Percentiles rank a stretch among this genome's conserved stretches.
phyloP scores from a whole-genome alignment of 1,139 yeast genomes.

The Wickerhamomyces sp. region DNA sequence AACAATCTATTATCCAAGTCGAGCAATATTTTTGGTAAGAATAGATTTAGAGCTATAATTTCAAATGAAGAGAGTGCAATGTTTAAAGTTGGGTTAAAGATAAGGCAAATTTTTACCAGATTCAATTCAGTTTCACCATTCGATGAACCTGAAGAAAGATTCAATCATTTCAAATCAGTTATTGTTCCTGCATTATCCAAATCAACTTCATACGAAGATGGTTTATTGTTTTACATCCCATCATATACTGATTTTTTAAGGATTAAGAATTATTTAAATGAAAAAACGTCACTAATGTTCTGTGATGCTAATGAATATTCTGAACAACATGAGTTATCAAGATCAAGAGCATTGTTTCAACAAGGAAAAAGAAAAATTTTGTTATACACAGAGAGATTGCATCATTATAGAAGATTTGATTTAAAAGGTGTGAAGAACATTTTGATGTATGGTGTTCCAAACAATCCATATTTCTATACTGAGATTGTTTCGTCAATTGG shows the following conservation, averaged over 20 bases:
- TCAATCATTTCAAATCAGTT: constrained; percentile 71
- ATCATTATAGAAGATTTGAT: constrained; percentile 82
- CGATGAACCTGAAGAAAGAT: constrained; percentile 74
- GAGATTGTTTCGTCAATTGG: constrained; percentile 58
- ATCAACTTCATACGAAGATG: constrained; percentile 51
- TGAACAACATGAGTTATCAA: constrained; percentile 60
- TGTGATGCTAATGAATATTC: constrained; percentile 82
- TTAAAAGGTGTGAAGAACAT: constrained; percentile 83
- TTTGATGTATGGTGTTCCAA: constrained; percentile 78
- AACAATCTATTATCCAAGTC: constrained; percentile 61
- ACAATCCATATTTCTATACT: constrained; percentile 76
- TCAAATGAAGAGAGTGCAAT: constrained; percentile 35
- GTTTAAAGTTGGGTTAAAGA: constrained; percentile 43
- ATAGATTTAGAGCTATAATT: constrained; percentile 41
- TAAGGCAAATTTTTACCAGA: constrained; percentile 71
- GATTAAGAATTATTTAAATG: constrained; percentile 64
- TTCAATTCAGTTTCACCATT: constrained; percentile 54
- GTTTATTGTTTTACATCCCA: constrained; percentile 77
- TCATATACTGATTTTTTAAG: constrained; percentile 84
- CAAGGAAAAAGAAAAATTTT: constrained; percentile 65
- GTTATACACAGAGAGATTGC: constrained; percentile 88
- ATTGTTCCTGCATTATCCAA: constrained; percentile 65
- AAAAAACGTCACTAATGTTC: constrained; percentile 51
- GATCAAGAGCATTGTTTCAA: constrained; percentile 64
- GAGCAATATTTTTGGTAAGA: constrained; percentile 59